Conservation (phyloP, 352 stramenopile genomes). For the Phytopythium chamaehyphon region DNA sequence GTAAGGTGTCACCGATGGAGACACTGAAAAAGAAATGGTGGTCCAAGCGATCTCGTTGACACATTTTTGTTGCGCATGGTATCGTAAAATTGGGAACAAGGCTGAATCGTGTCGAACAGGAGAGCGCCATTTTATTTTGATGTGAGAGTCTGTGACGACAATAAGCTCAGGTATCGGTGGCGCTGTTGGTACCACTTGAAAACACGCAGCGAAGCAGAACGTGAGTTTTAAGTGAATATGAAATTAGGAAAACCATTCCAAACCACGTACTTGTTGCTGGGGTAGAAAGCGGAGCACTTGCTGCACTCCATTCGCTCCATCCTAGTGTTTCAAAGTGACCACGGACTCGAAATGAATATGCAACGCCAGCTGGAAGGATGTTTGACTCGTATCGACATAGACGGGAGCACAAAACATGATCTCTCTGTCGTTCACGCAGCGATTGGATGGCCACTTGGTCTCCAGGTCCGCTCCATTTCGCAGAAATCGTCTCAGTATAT, state of each 20-base stretch:
- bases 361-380: constrained; percentile 20
- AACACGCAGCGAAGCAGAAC: background rate
- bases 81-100: constrained; percentile 39
- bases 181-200: constrained; percentile 25
- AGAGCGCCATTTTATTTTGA: constrained; percentile 44
- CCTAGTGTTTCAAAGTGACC: constrained; percentile 24
- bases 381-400: constrained; percentile 20
- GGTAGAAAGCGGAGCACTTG: constrained; percentile 27
- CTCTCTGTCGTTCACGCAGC: constrained; percentile 19
- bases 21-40: constrained; percentile 21
- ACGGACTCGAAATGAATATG: constrained; percentile 48
- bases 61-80: constrained; percentile 51
- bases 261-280: constrained; percentile 24
- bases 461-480: constrained; percentile 34
- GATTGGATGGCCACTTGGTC: constrained; percentile 52
- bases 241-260: background rate
- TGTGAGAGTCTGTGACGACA: constrained; percentile 15
- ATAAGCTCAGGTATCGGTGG: constrained; percentile 41
- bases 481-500: constrained; percentile 49
- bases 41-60: constrained; percentile 40
- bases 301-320: constrained; percentile 55
- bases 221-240: background rate
- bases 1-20: constrained; percentile 18
- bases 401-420: constrained; percentile 16
- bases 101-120: background rate